Base-by-base conservation (phyloP, 257 asterid genomes). In the Verbascum thapsus region DNA sequence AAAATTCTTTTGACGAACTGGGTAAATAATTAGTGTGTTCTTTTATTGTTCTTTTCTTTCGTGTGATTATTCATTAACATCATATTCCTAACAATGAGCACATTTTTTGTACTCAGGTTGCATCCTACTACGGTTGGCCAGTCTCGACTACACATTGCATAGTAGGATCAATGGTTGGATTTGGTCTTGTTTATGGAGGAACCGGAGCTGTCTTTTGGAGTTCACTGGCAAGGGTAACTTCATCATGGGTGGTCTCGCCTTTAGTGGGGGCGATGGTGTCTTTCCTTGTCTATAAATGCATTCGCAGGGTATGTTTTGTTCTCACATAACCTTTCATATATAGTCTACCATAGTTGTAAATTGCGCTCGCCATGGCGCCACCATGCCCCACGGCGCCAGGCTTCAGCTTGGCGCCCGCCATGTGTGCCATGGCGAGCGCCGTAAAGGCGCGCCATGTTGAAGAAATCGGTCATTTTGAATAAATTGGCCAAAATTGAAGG, bases 121-220 rank as follows among this genome's bases (percentile, higher is more conserved):
- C 98, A 49, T 86, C 98, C 11, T 91, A 83, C 74, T 86, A 86
- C 34, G 96, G 98, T 16, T 91, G 92, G 98, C 97, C 98, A 44
- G 98, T 91, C 30, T 91, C 97, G 10, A 91, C 97, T 7, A 91
- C 98, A 51, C 98, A 91, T 60, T 91, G 96, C 56, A 88, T 88
- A n/a, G 95, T 92, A 1, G 98, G 98, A 62, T 88, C 97, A 18
- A 92, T 92, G 98, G 98, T 88, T 45, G 98, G 97, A 55, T 92
- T 92, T 55, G 97, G 96, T 50, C 84, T 92, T 15, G 96, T 64
- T 19, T 92, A 92, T 37, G 97, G 97, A 51, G 98, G 98, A 40
- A 32, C 91, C 3, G 95, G 86, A 35, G 97, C 98, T 23, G 96
- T 92, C 20, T 88, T 92, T 68, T 91, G 98, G 97, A 86, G 94